phyloP scores from a whole-genome alignment of 441 rosid genomes.

The Geranium incanum region DNA sequence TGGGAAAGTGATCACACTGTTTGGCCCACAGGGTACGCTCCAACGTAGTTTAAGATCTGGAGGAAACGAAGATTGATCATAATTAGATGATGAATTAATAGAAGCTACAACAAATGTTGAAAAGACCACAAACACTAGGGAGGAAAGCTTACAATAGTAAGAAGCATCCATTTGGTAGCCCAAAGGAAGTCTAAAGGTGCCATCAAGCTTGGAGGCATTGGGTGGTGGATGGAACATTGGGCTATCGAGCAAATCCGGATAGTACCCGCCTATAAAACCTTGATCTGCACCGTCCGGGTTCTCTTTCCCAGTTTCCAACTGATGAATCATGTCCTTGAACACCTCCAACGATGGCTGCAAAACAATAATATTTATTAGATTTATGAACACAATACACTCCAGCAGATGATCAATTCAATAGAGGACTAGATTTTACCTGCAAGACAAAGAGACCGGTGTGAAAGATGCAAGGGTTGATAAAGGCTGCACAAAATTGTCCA shows the following conservation, averaged over 20 bases:
- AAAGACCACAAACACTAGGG: no score
- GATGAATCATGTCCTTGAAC: conserved; percentile 71
- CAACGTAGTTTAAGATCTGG: conserved; percentile 75
- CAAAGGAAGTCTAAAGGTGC: conserved; percentile 73
- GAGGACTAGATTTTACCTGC: conserved; percentile 36
- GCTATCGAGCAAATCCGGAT: conserved; percentile 64
- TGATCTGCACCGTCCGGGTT: conserved; percentile 95
- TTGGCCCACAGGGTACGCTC: conserved; percentile 90
- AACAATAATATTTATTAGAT: conserved; percentile 3
- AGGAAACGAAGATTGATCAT: conserved; percentile 2
- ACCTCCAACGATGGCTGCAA: conserved; percentile 61
- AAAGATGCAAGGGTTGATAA: conserved; percentile 94
- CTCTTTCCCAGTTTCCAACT: conserved; percentile 43
- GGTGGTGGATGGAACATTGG: conserved; percentile 63
- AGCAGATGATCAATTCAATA: neutral
- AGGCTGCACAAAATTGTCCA: conserved; percentile 87
- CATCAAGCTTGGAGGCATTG: conserved; percentile 49
- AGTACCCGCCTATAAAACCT: conserved; percentile 84
- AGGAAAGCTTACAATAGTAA: conserved; percentile 56
- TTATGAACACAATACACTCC: neutral
- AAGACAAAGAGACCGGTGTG: conserved; percentile 91
- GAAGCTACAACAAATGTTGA: neutral
- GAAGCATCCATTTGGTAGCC: conserved; percentile 98
- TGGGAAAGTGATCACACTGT: conserved; percentile 85
- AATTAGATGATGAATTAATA: neutral